Base-by-base conservation (phyloP, 768 basidiomycete genomes). In the Cystobasidiopsis lactophilus region DNA sequence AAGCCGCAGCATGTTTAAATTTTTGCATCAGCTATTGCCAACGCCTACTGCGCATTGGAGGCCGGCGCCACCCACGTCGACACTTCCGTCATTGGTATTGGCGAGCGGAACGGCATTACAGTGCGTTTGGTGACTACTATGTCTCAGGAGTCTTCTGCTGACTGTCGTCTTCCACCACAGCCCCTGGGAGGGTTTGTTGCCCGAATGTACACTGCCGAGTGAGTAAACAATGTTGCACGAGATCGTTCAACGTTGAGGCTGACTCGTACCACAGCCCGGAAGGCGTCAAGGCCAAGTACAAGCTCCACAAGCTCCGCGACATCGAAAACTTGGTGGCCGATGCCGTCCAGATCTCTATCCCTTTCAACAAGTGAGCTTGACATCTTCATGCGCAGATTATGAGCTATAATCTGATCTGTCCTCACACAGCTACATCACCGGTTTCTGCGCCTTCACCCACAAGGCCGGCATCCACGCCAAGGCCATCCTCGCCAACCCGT, bases 381-480 rank as follows among this genome's bases (percentile, higher is more conserved):
- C n/a, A n/a, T n/a, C n/a, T n/a, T n/a, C n/a, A 79, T 83, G 69
- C 45, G 74, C 69, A 54, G 33, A 4, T 26, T 19, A 27, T 52
- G 53, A 24, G n/a, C 13, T 18, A 35, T 24, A 19, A 2, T 40
- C 50, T 24, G 21, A 49, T n/a, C 27, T 16, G 31, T 3, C 33
- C 63, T 35, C 16, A 16, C 16, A 35, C 33, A 66, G 66, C 64
- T 69, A 68, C 61, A 70, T 70, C 60, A 95, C 89, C 52, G 93
- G 93, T 16, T 98, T 95, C 70, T 96, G 93, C 65, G 93, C 93
- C 3, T 98, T 98, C 73, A 98, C 93, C 26, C 93, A 96, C 79
- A 96, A 98, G 79, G 93, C 93, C 21, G 93, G 93, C 66, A 98
- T 98, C 59, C 93, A 98, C 69, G 93, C 93, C 71, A 98, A 98